phyloP scores from a whole-genome alignment of 177 flowering plant genomes.

The Vitis hybrid region DNA sequence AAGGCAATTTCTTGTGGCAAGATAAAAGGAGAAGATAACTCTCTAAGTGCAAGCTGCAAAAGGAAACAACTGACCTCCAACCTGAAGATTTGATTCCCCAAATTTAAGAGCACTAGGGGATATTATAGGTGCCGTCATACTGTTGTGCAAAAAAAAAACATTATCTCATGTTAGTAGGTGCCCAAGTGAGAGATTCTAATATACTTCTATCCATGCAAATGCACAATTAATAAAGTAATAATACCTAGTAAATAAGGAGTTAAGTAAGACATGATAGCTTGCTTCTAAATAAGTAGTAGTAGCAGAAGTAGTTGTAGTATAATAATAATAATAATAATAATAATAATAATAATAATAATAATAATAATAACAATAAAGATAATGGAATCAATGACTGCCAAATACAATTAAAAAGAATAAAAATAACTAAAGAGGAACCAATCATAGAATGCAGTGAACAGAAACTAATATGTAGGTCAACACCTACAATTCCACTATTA shows the following conservation, averaged over 20 bases:
- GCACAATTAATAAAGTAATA: too few relatives aligned
- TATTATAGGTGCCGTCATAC: conserved; percentile 92
- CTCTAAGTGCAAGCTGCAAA: not conserved
- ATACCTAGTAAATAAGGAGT: too few relatives aligned
- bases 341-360: too few relatives aligned
- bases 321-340: too few relatives aligned
- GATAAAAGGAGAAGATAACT: not conserved
- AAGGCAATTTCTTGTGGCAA: not conserved
- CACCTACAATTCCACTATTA: not conserved
- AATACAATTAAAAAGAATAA: not conserved
- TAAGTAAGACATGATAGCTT: too few relatives aligned
- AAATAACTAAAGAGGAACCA: not conserved
- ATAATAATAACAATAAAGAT: too few relatives aligned
- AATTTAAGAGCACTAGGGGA: conserved; percentile 63
- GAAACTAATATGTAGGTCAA: too few relatives aligned
- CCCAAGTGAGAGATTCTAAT: not conserved
- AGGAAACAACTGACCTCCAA: conserved; percentile 51
- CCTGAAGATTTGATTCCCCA: conserved; percentile 81
- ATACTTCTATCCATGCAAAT: not conserved
- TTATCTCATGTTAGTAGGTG: not conserved
- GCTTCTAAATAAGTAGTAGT: too few relatives aligned
- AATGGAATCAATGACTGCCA: too few relatives aligned
- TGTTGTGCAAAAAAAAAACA: conserved; percentile 27
- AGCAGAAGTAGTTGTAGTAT: too few relatives aligned
- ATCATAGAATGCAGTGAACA: too few relatives aligned